These are phyloP conservation scores for Arthrobotrys sphaeroides DNA, from an alignment of 2,329 filamentous ascomycete species.

Conservation along the genomic window DNA sequence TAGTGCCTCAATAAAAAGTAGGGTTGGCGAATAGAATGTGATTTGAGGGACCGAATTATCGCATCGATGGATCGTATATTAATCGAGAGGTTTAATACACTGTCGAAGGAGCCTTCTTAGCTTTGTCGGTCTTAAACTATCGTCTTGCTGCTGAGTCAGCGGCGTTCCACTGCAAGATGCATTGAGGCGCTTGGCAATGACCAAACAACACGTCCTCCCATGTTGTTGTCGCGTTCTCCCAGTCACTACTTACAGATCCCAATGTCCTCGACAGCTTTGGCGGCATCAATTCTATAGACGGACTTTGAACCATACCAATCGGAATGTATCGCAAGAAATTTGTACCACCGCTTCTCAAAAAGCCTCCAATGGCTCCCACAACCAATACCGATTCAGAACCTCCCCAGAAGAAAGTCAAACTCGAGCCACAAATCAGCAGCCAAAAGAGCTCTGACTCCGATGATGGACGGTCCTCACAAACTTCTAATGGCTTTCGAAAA, in stretches of 20 bases:
- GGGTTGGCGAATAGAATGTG: too few relatives aligned
- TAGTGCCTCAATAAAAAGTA: too few relatives aligned
- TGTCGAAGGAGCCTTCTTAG: too few relatives aligned
- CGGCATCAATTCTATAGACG: constrained; percentile 1
- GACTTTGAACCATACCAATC: neutral
- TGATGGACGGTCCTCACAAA: constrained; percentile 1
- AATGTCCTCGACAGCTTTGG: neutral
- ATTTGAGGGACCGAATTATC: too few relatives aligned
- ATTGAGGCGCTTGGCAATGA: constrained; percentile 23
- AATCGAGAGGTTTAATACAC: neutral
- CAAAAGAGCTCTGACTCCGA: constrained; percentile 20
- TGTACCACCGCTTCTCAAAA: constrained; percentile 56
- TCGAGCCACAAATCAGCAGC: constrained; percentile 36
- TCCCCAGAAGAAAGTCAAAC: constrained; percentile 54
- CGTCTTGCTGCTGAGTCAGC: constrained; percentile 44
- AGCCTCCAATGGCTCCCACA: constrained; percentile 21
- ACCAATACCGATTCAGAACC: constrained; percentile 45
- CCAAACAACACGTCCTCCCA: constrained; percentile 51
- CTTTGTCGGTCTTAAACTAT: too few relatives aligned
- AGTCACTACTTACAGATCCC: too few relatives aligned
- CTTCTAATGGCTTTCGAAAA: constrained; percentile 29
- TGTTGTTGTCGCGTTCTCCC: constrained; percentile 7
- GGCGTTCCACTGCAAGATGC: neutral
- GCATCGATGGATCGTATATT: too few relatives aligned
- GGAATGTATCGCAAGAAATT: constrained; percentile 56